A percentile compares a stretch with the other conserved stretches of the same genome.
Conservation (phyloP, 257 asterid genomes). For the Oldenlandia corymbosa region DNA sequence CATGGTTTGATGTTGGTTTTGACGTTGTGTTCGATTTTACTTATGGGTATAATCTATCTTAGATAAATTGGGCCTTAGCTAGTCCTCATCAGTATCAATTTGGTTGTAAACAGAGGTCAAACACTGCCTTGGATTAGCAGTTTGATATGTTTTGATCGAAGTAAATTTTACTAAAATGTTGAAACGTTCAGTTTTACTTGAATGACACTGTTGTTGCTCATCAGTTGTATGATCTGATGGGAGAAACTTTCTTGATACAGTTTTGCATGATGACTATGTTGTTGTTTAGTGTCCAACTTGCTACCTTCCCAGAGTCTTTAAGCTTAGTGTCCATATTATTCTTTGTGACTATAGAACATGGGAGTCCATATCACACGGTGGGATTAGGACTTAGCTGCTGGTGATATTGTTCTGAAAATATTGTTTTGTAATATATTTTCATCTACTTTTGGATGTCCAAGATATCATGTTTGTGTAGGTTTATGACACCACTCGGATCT, state of each 20-base stretch:
- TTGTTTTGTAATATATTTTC: too few relatives aligned
- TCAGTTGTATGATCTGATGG: neutral
- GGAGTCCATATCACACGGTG: too few relatives aligned
- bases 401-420: too few relatives aligned
- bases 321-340: too few relatives aligned
- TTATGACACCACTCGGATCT: neutral
- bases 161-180: neutral
- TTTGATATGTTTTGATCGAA: neutral
- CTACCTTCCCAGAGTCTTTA: too few relatives aligned
- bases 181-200: neutral
- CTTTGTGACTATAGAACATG: too few relatives aligned
- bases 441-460: too few relatives aligned
- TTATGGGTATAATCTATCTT: too few relatives aligned
- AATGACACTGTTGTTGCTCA: neutral
- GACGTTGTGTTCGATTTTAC: too few relatives aligned
- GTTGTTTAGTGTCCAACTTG: neutral
- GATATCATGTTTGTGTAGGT: too few relatives aligned
- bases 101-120: neutral
- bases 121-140: neutral
- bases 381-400: too few relatives aligned
- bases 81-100: neutral
- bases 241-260: neutral
- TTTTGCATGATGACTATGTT: neutral
- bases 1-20: neutral
- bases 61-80: neutral